phyloP scores from a whole-genome alignment of 495 filamentous ascomycete genomes.

The Penicillium steckii region DNA sequence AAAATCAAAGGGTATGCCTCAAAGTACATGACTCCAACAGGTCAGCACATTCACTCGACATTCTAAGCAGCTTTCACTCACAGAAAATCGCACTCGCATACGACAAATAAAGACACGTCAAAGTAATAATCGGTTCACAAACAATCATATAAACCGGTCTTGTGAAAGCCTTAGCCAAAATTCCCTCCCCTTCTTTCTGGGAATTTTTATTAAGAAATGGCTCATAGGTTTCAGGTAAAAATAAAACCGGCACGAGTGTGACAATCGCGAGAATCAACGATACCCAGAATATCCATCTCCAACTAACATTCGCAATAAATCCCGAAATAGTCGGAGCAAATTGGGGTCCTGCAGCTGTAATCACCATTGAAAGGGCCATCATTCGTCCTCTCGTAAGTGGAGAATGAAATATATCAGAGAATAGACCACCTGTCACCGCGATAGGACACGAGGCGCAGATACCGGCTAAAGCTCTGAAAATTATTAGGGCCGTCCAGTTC shows the following conservation, averaged over 20 bases:
- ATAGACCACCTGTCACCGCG: constrained; percentile 39
- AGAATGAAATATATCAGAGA: constrained; percentile 36
- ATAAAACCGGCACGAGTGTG: constrained; percentile 37
- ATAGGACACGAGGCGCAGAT: constrained; percentile 33
- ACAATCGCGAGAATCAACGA: constrained; percentile 38
- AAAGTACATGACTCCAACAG: constrained; percentile 45
- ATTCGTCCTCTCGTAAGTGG: constrained; percentile 31
- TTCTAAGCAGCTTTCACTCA: constrained; percentile 14
- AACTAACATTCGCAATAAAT: constrained; percentile 38
- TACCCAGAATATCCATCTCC: constrained; percentile 58
- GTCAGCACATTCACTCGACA: constrained; percentile 30
- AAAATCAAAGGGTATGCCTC: constrained; percentile 64
- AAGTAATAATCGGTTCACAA: constrained; percentile 19
- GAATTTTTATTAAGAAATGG: constrained; percentile 59
- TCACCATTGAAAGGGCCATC: constrained; percentile 49
- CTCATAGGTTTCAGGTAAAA: constrained; percentile 62
- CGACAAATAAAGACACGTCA: background rate
- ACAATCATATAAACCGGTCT: background rate
- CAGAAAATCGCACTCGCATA: constrained; percentile 11
- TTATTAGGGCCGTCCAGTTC: constrained; percentile 35
- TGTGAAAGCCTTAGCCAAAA: background rate
- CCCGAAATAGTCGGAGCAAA: constrained; percentile 31
- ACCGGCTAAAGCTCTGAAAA: constrained; percentile 43
- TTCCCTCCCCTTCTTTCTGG: constrained; percentile 10
- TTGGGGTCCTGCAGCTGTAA: constrained; percentile 39